Base-by-base conservation (phyloP, 2,329 filamentous ascomycete genomes). In the Apiospora phragmitis region DNA sequence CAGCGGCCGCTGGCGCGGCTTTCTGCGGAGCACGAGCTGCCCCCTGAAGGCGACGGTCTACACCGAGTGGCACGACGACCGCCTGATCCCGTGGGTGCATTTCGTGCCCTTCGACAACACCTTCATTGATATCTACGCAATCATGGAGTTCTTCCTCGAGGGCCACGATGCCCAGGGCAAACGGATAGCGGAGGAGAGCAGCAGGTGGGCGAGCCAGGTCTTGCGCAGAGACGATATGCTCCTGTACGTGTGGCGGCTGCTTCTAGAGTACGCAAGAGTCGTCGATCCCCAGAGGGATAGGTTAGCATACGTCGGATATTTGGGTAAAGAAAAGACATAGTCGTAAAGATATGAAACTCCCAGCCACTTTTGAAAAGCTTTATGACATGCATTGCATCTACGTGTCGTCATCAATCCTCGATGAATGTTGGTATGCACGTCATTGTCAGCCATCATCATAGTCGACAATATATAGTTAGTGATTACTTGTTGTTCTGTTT, bases 21-120 rank as follows among this genome's bases (percentile, higher is more conserved):
- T 93, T 74, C 81, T 94, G 16, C 84, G 86, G 41, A 91, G 87
- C 43, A 92, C 88, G 1, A 90, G 87, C 66, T 79, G 93, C 43
- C 90, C 90, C 1, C 87, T 94, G 77, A 94, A 94, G 81, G 87
- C 89, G 18, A 93, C 92, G 3, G 85, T 94, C 55, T 94, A 92
- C 77, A 83, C 88, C 12, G 92, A 94, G 78, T 94, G 92, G 92
- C 92, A 94, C 77, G 92, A 94, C 77, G 86, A 88, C 65, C 85
- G 92, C 11, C 83, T 94, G 0, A 81, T 89, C n/a, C 88, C 91
- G 0, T 94, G 92, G 92, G 83, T 87, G 73, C 92, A 94, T 80
- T 94, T 92, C 75, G 88, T 91, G 1, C 92, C 92, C 2, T 85
- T 94, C 76, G 90, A 93, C 78, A 92, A 91, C 76, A 87, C 88